These are phyloP conservation scores for Pleurostoma richardsiae DNA, from an alignment of 2,329 filamentous ascomycete genomes.

Conservation along the genomic window DNA sequence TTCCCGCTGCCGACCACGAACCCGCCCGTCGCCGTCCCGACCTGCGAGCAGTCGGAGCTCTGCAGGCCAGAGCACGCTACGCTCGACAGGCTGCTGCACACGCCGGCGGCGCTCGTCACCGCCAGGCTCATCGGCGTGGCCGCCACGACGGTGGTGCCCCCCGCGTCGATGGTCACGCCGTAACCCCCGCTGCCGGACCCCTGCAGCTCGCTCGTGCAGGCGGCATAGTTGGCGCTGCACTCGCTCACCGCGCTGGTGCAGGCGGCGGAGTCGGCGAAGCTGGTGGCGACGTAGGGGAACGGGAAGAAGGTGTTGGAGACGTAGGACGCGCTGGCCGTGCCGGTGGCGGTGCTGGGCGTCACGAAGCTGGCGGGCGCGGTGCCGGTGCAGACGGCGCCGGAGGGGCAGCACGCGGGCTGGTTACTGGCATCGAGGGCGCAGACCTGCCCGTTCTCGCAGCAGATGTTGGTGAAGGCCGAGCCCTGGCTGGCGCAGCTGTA, in stretches of 20 bases:
- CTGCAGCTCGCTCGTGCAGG: slow-evolving; percentile 45
- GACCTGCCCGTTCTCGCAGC: slow-evolving; percentile 44
- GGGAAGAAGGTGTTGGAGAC: slow-evolving; percentile 55
- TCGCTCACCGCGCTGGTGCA: slow-evolving; percentile 46
- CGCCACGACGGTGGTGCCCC: slow-evolving; percentile 46
- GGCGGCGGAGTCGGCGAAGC: slow-evolving; percentile 42
- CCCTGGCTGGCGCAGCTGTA: slow-evolving; percentile 46
- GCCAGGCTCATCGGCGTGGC: slow-evolving; percentile 30
- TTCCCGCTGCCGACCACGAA: slow-evolving; percentile 18
- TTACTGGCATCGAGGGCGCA: slow-evolving; percentile 44
- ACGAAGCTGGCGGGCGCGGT: slow-evolving; percentile 35
- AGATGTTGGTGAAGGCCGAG: slow-evolving; percentile 39
- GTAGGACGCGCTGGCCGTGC: slow-evolving; percentile 38
- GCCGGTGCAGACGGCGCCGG: slow-evolving; percentile 51
- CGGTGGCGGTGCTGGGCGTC: slow-evolving; percentile 24
- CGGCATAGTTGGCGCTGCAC: slow-evolving; percentile 49
- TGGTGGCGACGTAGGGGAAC: slow-evolving; percentile 52
- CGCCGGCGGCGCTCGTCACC: slow-evolving; percentile 39
- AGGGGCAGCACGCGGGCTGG: slow-evolving; percentile 44
- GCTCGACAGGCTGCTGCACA: slow-evolving; percentile 52
- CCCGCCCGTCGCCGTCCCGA: slow-evolving; percentile 13
- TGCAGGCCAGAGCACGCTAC: slow-evolving; percentile 43
- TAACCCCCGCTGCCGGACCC: slow-evolving; percentile 30
- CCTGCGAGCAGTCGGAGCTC: slow-evolving; percentile 30
- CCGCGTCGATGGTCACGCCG: slow-evolving; percentile 51